A percentile compares a stretch with the other conserved stretches of the same genome.
Conservation (phyloP, 768 basidiomycete genomes). For the Boletales sp. region DNA sequence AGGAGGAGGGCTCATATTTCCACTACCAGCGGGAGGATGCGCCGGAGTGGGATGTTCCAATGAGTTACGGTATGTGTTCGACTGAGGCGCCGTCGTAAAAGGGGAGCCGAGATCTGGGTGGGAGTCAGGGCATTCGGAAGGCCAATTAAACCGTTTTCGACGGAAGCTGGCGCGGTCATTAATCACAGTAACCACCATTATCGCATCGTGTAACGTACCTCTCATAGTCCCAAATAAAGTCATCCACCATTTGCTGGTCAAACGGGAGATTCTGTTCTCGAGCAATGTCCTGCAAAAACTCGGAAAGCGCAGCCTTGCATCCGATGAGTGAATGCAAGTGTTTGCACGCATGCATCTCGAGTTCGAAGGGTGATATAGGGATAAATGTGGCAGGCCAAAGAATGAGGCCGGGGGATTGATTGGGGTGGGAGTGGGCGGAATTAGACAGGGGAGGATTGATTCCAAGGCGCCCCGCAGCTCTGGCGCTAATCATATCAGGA, state of each 20-base stretch:
- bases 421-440: conserved; percentile 23
- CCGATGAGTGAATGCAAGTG: conserved; percentile 62
- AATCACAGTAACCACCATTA: conserved; percentile 2
- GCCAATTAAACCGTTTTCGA: conserved; percentile 68
- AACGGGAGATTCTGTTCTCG: conserved; percentile 18
- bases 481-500: conserved; percentile 31
- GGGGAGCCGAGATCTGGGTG: conserved; percentile 23
- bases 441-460: conserved; percentile 17
- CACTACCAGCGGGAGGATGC: conserved; percentile 7
- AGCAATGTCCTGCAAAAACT: conserved; percentile 40
- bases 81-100: conserved; percentile 21
- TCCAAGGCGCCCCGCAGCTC: conserved; percentile 39
- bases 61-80: conserved; percentile 16
- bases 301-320: conserved; percentile 54
- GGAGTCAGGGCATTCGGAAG: conserved; percentile 40
- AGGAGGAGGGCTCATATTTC: conserved; percentile 13
- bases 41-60: conserved; percentile 10
- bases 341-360: conserved; percentile 76
- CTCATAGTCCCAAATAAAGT: conserved; percentile 35
- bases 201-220: conserved; percentile 21
- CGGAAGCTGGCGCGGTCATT: conserved; percentile 48
- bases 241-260: conserved; percentile 21
- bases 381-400: conserved; percentile 59
- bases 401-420: conserved; percentile 63
- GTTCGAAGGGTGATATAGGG: conserved; percentile 51